A percentile compares a stretch with the other conserved stretches of the same genome.
phyloP scores from a whole-genome alignment of 1,139 yeast genomes.

The Saccharomycopsis phalli region DNA sequence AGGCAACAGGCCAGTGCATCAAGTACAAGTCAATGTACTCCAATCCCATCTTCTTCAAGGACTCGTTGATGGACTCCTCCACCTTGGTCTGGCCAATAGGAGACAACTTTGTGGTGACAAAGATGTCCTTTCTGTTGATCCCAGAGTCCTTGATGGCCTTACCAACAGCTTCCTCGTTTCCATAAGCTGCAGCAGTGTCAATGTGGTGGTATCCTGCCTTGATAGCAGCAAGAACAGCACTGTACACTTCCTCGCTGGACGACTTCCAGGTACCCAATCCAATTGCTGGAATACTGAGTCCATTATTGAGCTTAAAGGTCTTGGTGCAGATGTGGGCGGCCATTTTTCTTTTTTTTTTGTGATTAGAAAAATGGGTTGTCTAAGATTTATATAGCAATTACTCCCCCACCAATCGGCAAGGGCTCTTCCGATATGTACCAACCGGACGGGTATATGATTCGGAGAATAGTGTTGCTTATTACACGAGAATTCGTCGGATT shows the following conservation, averaged over 20 bases:
- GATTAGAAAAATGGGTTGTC: no score
- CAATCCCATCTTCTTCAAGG: constrained; percentile 36
- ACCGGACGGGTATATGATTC: no score
- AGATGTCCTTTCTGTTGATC: constrained; percentile 45
- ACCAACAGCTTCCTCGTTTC: constrained; percentile 43
- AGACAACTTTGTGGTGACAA: constrained; percentile 58
- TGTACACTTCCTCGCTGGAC: constrained; percentile 30
- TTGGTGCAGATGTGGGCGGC: no score
- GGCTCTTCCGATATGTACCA: no score
- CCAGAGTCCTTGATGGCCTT: constrained; percentile 42
- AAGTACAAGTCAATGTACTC: constrained; percentile 52
- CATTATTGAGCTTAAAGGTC: constrained; percentile 36
- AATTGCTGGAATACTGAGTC: constrained; percentile 44
- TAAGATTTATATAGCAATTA: no score
- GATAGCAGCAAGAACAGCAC: constrained; percentile 40
- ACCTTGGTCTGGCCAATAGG: constrained; percentile 34
- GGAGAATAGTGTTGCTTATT: no score
- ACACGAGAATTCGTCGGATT: no score
- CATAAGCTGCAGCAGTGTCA: constrained; percentile 49
- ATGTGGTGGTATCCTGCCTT: constrained; percentile 43
- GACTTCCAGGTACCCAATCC: constrained; percentile 58
- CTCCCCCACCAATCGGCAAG: no score
- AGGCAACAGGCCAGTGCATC: constrained; percentile 52
- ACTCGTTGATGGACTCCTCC: constrained; percentile 30
- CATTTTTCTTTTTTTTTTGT: no score